Base-by-base conservation (phyloP, 495 filamentous ascomycete species). In the Sphaerosporella brunnea region DNA sequence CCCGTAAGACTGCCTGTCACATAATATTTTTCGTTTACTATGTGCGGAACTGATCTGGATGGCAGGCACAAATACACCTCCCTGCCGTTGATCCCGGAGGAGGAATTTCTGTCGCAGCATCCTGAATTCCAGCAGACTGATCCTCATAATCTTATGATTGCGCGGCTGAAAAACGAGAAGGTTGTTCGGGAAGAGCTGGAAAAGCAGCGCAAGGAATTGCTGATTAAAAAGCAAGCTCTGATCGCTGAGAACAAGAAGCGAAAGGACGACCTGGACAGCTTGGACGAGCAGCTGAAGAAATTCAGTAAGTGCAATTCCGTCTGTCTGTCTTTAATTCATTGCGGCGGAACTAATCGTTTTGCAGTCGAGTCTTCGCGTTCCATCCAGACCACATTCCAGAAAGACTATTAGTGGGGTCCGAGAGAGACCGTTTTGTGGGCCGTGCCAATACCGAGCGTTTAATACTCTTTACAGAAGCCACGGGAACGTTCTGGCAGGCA, bases 231-330 rank as follows among this genome's bases (percentile, higher is more conserved):
- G 59, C 84, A 93, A 62, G 79, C 77, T 41, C 68, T 97, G 47
- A 92, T 92, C 47, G 79, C 82, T 4, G 87, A 95, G 56, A 95
- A 94, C 56, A 93, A 93, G 68, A 93, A 84, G 66, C 71, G 87
- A 42, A 88, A 90, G 62, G 87, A 95, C 46, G 84, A 97, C 60
- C 66, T 97, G 36, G 57, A 57, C 26, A 61, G 53, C 34, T 51
- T 61, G 32, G 58, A 61, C 34, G 58, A 61, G 36, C 58, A 61
- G 48, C 28, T 61, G 42, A 60, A 61, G 46, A 61, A 57, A 49
- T 61, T 61, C 20, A 61, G 51, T 56, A 50, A 30, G 51, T n/a
- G 35, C 2, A 16, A 23, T 18, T 20, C 13, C 35, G 20, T 21
- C 23, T 23, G 21, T 20, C 32, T 51, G 20, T 42, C 50, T 30